Conservation (phyloP, 768 basidiomycete genomes). For the Podaxis carcinomalis region DNA sequence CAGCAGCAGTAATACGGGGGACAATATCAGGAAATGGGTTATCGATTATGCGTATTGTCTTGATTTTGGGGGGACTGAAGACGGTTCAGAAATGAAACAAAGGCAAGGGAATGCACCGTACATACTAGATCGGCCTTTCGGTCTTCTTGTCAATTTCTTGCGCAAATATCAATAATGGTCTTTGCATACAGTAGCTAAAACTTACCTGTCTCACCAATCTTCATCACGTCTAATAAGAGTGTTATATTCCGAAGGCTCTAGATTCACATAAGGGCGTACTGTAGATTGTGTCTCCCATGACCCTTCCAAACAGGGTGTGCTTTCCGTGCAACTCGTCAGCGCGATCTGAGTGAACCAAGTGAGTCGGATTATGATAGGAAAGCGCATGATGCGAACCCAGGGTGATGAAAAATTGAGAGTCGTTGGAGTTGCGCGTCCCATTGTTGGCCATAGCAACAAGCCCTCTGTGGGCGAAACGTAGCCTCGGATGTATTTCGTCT, state of each 20-base stretch:
- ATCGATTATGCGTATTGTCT: slow-evolving; percentile 76
- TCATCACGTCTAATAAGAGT: slow-evolving; percentile 67
- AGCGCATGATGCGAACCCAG: slow-evolving; percentile 48
- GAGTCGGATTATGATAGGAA: neutral
- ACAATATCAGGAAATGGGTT: slow-evolving; percentile 96
- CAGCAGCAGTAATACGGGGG: slow-evolving; percentile 93
- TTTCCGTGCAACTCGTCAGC: slow-evolving; percentile 93
- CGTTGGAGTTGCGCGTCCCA: slow-evolving; percentile 83
- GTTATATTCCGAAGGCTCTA: neutral
- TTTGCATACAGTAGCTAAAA: neutral
- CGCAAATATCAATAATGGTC: neutral
- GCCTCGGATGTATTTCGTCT: slow-evolving; percentile 90
- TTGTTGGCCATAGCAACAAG: slow-evolving; percentile 93
- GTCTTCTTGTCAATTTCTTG: slow-evolving; percentile 71
- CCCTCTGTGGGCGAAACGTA: slow-evolving; percentile 87
- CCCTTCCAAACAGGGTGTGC: slow-evolving; percentile 91
- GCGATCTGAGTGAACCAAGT: slow-evolving; percentile 49
- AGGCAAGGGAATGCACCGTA: slow-evolving; percentile 10
- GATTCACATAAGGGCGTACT: slow-evolving; percentile 45
- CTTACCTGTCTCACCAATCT: slow-evolving; percentile 87
- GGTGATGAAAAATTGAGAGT: slow-evolving; percentile 94
- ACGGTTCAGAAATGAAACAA: slow-evolving; percentile 1
- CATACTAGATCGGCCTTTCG: slow-evolving; percentile 72
- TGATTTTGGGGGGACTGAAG: slow-evolving; percentile 86
- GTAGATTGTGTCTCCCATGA: slow-evolving; percentile 84